Evolutionary conservation across 441 rosid genomes (phyloP), one percentile per base, ranked within the genome.

Genomic region (Erysimum cheiri): DNA sequence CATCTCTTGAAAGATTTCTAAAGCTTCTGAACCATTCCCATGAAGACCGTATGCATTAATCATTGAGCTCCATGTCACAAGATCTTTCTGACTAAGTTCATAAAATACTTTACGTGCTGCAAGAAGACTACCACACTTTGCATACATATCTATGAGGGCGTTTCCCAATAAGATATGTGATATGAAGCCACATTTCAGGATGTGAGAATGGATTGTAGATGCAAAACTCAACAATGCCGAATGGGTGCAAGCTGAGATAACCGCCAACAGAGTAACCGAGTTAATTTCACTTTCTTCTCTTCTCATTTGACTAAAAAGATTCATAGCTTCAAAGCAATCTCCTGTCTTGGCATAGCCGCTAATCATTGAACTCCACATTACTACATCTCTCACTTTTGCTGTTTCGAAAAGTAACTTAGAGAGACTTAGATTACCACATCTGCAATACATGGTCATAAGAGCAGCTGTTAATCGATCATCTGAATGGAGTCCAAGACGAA

Each of bases 61-160:
- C 73, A 87, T 47, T 28, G 87, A 55, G 69, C 85, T 85, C 89
- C 83, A 83, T 12, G 86, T 82, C 37, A 85, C 85, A 36, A 67
- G 59, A 75, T 83, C 89, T 61, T 76, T 79, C 26, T 43, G 46
- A 32, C 31, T 35, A 81, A 80, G 82, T 77, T 85, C 85, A 24
- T 58, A 47, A 72, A 80, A 87, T 53, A 79, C 58, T 59, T 73
- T 70, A 61, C 28, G 79, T 0, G 89, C 82, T 12, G 74, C 80
- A 33, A 13, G 44, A 35, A 87, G 73, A 69, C 75, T 71, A 37
- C 89, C 87, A 63, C 89, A 82, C 65, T 85, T 83, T 15, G 86
- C 74, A 67, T 85, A 83, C 91, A 87, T 83, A 64, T 82, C 70
- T 36, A 85, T 79, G 36, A 85, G 78, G 44, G 91, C 83, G 71